Evolutionary conservation across 441 rosid species (phyloP), one percentile per base, ranked within the genome.

Genomic region (Manihot esculenta): DNA sequence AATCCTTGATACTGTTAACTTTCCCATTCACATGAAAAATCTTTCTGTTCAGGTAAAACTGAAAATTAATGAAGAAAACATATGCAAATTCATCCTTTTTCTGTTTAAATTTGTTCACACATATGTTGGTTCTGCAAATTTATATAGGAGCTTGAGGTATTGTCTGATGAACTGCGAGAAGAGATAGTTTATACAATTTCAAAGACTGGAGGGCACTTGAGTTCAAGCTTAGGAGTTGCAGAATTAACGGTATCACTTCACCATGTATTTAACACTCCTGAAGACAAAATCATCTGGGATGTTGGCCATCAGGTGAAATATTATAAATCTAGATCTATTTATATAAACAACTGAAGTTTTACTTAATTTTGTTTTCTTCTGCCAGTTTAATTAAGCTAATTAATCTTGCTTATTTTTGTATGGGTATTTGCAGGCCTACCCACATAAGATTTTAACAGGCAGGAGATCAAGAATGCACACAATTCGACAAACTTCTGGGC

Each of bases 191-290:
- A 73, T 30, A 53, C 72, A 0, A 86, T 86, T 18, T 86, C 90
- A 10, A 84, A 84, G 64, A 80, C 86, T 0, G 90, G 90, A 4
- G 88, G 89, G 10, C 87, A 86, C 50, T 61, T 86, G 38, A 78
- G 89, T 66, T 84, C 87, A 20, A 86, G 78, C 77, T 67, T 86
- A 14, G 89, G 89, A 0, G 89, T 84, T 27, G 78, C 74, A 4
- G 89, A 86, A 64, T 73, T 86, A 18, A 82, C 87, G 0, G 87
- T 86, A 14, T 86, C 87, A n/a, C 84, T 86, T 58, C 89, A 86
- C 77, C 80, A 79, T 74, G 87, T 84, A 0, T 86, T 86, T 62
- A 60, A 74, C 69, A 57, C 79, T 23, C 87, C 87, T 12, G 45
- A 80, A 12, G 89, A 86, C 57, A 84, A 77, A 72, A 82, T 86